These are phyloP conservation scores for Diaporthe eres DNA, from an alignment of 2,329 filamentous ascomycete species.

Conservation along the genomic window DNA sequence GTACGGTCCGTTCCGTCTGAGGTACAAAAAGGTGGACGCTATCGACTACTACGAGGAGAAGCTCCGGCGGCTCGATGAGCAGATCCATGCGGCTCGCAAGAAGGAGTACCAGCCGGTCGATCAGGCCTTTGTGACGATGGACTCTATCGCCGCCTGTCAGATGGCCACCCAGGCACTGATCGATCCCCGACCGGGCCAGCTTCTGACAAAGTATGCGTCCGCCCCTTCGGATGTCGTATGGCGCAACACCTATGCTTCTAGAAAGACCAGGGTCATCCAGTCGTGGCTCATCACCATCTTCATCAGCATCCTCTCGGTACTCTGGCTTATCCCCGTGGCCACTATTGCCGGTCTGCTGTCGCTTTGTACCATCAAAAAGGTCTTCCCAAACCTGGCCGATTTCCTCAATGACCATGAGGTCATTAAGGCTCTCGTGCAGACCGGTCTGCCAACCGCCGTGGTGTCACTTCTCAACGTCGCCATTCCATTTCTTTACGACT, in stretches of 20 bases:
- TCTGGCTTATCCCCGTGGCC: conserved; percentile 89
- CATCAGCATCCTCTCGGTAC: conserved; percentile 85
- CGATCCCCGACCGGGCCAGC: conserved; percentile 87
- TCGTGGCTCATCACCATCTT: conserved; percentile 88
- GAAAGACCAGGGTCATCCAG: conserved; percentile 79
- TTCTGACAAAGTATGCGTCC: conserved; percentile 88
- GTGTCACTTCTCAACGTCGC: conserved; percentile 90
- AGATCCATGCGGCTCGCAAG: conserved; percentile 77
- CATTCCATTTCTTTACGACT: conserved; percentile 96
- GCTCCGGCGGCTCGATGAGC: conserved; percentile 82
- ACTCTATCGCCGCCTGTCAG: conserved; percentile 91
- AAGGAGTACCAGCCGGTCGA: conserved; percentile 84
- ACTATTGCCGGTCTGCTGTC: conserved; percentile 85
- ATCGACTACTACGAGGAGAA: conserved; percentile 96
- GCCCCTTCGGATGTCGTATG: conserved; percentile 95
- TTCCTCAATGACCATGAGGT: conserved; percentile 78
- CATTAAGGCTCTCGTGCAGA: conserved; percentile 83
- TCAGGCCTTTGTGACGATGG: conserved; percentile 96
- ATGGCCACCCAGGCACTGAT: conserved; percentile 97
- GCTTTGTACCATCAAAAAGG: conserved; percentile 81
- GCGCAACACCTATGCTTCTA: conserved; percentile 90
- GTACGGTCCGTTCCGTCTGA: conserved; percentile 82
- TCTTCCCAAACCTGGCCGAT: conserved; percentile 79
- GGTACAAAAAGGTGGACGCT: conserved; percentile 83
- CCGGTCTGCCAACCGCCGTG: conserved; percentile 86